Conservation (phyloP, 2,329 filamentous ascomycete species). For the Uncinocarpus reesii region DNA sequence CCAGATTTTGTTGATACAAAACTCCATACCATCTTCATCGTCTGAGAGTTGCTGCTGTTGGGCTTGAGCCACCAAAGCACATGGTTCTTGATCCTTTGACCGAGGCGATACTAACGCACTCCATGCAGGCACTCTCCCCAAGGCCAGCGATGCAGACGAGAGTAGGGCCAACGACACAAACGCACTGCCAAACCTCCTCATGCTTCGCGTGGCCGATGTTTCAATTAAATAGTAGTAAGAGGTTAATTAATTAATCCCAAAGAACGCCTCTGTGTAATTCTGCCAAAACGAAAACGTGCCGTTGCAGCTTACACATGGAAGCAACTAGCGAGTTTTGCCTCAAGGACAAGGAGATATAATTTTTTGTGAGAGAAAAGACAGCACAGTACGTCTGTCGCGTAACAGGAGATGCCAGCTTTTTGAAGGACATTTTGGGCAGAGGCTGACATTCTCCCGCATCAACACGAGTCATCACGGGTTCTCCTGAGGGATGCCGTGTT, state of each 20-base stretch:
- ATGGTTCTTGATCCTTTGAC: constrained; percentile 9
- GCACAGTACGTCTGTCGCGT: neutral
- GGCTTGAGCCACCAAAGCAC: constrained; percentile 3
- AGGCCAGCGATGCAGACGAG: neutral
- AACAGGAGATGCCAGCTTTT: neutral
- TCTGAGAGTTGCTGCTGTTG: constrained; percentile 4
- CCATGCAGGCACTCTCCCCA: neutral
- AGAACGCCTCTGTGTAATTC: neutral
- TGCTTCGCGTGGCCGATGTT: neutral
- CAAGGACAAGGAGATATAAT: neutral
- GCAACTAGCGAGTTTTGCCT: neutral
- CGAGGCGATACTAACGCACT: neutral
- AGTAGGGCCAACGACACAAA: neutral
- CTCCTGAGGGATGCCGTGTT: neutral
- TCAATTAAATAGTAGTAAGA: neutral
- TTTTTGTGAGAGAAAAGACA: neutral
- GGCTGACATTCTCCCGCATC: neutral
- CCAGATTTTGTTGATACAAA: neutral
- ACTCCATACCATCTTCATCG: neutral
- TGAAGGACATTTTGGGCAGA: neutral
- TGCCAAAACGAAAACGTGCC: neutral
- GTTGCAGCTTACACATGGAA: neutral
- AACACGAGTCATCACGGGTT: neutral
- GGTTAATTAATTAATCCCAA: neutral
- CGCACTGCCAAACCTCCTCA: neutral